Conservation (phyloP, 2,329 filamentous ascomycete species). For the Talaromyces sp. region DNA sequence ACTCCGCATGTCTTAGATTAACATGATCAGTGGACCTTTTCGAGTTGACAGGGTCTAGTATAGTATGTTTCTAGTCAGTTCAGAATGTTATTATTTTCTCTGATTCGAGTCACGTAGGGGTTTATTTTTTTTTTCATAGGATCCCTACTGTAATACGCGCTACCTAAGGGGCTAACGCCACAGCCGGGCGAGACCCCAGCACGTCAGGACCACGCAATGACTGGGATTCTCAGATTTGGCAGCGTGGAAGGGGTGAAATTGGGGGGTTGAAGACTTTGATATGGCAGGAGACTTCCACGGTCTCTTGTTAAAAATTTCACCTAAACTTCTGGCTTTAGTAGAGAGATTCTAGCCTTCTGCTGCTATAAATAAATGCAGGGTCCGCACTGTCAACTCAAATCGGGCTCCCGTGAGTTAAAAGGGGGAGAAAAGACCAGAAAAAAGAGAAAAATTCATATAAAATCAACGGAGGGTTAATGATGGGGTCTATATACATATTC, state of each 20-base stretch:
- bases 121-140: background rate
- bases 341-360: too few relatives aligned
- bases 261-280: background rate
- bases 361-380: too few relatives aligned
- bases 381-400: too few relatives aligned
- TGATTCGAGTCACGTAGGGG: background rate
- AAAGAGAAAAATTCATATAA: too few relatives aligned
- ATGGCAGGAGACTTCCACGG: background rate
- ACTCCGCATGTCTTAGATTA: constrained; percentile 1
- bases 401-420: too few relatives aligned
- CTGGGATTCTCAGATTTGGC: background rate
- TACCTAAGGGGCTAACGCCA: constrained; percentile 3
- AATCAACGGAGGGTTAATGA: too few relatives aligned
- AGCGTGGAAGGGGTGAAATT: too few relatives aligned
- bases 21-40: background rate
- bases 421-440: too few relatives aligned
- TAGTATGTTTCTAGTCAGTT: background rate
- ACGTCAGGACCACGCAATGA: constrained; percentile 5
- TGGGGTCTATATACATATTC: too few relatives aligned
- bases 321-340: too few relatives aligned
- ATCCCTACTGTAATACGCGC: background rate
- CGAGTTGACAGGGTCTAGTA: too few relatives aligned
- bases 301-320: too few relatives aligned
- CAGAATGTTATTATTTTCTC: background rate
- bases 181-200: background rate